Percentiles rank a stretch among this genome's conserved stretches.
phyloP scores from a whole-genome alignment of 345 rosid genomes.

The Eucalyptus guilfoylei region DNA sequence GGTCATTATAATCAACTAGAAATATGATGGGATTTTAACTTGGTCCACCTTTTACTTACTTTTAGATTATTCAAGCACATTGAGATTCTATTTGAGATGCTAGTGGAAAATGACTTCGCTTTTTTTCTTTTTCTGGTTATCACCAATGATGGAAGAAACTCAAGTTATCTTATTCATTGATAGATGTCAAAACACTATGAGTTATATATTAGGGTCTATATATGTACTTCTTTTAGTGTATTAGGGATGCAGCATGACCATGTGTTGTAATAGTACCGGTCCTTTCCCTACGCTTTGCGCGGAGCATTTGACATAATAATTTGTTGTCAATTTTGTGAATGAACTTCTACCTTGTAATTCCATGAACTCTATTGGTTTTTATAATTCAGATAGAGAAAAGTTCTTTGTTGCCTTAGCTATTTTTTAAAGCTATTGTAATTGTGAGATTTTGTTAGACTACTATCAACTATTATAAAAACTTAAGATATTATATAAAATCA shows the following conservation, averaged over 20 bases:
- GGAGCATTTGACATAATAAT: not conserved
- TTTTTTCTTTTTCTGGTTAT: not conserved
- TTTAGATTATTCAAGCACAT: not conserved
- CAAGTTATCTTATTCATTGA: not conserved
- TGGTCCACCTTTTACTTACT: not conserved
- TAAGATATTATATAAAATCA: too few species aligned
- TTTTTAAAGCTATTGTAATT: not conserved
- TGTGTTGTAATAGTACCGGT: not conserved
- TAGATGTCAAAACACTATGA: not conserved
- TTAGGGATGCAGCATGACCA: not conserved
- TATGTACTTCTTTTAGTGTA: not conserved
- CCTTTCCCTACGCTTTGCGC: fast-evolving
- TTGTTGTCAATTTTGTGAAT: not conserved
- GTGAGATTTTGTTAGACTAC: too few species aligned
- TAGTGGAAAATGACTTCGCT: too few species aligned
- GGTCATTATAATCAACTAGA: not conserved
- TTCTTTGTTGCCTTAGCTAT: not conserved
- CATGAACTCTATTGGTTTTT: not conserved
- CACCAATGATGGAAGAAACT: not conserved
- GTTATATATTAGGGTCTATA: not conserved
- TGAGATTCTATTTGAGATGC: not conserved
- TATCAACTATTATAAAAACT: too few species aligned
- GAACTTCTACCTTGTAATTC: not conserved
- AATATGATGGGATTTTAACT: too few species aligned
- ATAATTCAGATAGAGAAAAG: not conserved